phyloP scores from a whole-genome alignment of 169 alveolate genomes.

The Neospora caninum region DNA sequence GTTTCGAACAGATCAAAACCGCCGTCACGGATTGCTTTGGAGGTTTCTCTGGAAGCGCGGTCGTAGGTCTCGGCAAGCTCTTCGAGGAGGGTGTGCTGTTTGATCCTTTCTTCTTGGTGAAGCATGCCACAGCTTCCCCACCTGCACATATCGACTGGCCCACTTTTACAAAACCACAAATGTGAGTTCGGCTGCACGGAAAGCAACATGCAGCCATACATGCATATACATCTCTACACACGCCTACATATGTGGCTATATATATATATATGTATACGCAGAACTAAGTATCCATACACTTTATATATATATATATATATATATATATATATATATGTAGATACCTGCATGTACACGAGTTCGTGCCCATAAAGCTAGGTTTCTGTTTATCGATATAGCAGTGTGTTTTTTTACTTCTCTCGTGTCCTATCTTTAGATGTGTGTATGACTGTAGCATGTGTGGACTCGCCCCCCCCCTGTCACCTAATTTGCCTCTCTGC shows the following conservation, averaged over 20 bases:
- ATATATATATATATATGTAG: too few species aligned
- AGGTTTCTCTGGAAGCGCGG: constrained; percentile 1
- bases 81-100: not conserved
- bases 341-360: not conserved
- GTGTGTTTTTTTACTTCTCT: too few species aligned
- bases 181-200: not conserved
- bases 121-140: not conserved
- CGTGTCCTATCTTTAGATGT: too few species aligned
- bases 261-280: too few species aligned
- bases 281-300: too few species aligned
- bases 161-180: not conserved
- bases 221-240: not conserved
- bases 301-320: too few species aligned
- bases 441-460: too few species aligned
- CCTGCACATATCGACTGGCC: not conserved
- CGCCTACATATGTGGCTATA: too few species aligned
- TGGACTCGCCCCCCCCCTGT: too few species aligned
- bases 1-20: not conserved
- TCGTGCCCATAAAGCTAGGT: too few species aligned
- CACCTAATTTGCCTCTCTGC: too few species aligned
- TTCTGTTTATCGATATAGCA: too few species aligned
- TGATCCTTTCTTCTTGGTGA: not conserved
- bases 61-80: not conserved
- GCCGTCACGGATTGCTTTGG: constrained; percentile 25
- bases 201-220: not conserved